These are phyloP conservation scores for Sporisorium reilianum DNA, from an alignment of 1,284 basidiomycete genomes.

Conservation along the genomic window DNA sequence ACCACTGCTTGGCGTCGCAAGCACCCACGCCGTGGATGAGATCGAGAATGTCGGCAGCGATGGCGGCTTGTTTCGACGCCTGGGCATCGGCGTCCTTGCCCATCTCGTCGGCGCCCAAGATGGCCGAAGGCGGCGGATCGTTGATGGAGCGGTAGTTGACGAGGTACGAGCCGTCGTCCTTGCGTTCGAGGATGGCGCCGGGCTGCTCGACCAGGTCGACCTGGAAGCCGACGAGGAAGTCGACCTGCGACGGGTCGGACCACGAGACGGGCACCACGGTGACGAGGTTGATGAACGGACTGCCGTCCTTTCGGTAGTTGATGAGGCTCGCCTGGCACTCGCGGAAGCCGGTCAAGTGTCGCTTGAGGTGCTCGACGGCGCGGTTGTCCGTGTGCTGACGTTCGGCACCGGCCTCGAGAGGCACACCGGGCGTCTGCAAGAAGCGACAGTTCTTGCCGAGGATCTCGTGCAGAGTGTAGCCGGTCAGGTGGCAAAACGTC, in stretches of 20 bases:
- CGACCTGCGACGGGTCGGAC: slow-evolving; percentile 78
- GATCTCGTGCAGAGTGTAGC: slow-evolving; percentile 76
- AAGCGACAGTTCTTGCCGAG: slow-evolving; percentile 69
- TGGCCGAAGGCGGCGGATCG: slow-evolving; percentile 43
- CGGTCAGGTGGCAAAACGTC: slow-evolving; percentile 82
- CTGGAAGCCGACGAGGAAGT: slow-evolving; percentile 88
- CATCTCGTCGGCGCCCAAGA: slow-evolving; percentile 33
- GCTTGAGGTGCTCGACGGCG: slow-evolving; percentile 74
- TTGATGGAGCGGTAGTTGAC: slow-evolving; percentile 62
- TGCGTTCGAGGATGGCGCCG: slow-evolving; percentile 77
- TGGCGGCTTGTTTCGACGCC: slow-evolving; percentile 46
- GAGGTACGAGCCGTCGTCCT: slow-evolving; percentile 58
- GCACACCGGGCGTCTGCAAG: slow-evolving; percentile 80
- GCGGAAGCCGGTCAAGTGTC: slow-evolving; percentile 40
- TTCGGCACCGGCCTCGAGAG: slow-evolving; percentile 76
- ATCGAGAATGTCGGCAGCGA: slow-evolving; percentile 50
- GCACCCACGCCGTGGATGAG: slow-evolving; percentile 49
- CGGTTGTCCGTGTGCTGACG: slow-evolving; percentile 78
- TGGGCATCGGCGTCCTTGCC: slow-evolving; percentile 48
- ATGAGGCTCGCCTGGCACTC: slow-evolving; percentile 83
- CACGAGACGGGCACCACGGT: slow-evolving; percentile 65
- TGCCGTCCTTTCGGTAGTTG: slow-evolving; percentile 87
- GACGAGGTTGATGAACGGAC: slow-evolving; percentile 76
- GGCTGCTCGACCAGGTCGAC: slow-evolving; percentile 86
- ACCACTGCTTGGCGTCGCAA: slow-evolving; percentile 59